Percentiles rank a stretch among this genome's conserved stretches.
Conservation (phyloP, 108 stramenopile genomes). For the Nitzschia sp. region DNA sequence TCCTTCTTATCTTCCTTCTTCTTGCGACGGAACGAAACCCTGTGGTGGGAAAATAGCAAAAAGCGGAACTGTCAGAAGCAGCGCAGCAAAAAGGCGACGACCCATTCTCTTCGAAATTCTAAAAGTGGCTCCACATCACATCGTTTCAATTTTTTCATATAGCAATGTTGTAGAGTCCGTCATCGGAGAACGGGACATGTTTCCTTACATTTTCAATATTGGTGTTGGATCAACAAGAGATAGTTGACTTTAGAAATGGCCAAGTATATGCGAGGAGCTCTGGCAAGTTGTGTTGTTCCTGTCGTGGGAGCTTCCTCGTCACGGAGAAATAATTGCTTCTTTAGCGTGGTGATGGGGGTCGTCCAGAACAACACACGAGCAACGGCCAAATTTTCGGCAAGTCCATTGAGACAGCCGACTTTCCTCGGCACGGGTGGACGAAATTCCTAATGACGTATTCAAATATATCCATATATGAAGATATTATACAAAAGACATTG, state of each 20-base stretch:
- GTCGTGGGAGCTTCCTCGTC: too few relatives aligned
- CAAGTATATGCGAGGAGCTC: too few relatives aligned
- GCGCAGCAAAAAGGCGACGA: not conserved
- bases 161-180: not conserved
- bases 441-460: constrained; percentile 19
- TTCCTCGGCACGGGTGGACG: too few relatives aligned
- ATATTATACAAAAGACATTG: constrained; percentile 1
- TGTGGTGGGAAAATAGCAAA: constrained; percentile 12
- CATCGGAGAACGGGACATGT: not conserved
- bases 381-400: too few relatives aligned
- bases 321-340: too few relatives aligned
- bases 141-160: not conserved
- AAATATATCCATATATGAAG: constrained; percentile 1
- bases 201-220: constrained; percentile 1
- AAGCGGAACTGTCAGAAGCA: not conserved
- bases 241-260: too few relatives aligned
- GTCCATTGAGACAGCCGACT: too few relatives aligned
- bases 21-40: constrained; percentile 72
- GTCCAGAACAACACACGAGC: constrained; percentile 2
- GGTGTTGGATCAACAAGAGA: not conserved
- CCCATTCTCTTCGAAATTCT: not conserved
- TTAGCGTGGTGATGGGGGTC: too few relatives aligned
- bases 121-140: not conserved
- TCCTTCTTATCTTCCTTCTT: constrained; percentile 47
- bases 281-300: too few relatives aligned